Evolutionary conservation across 257 asterid genomes (phyloP).

Genomic region (Marsdenia floribunda): DNA sequence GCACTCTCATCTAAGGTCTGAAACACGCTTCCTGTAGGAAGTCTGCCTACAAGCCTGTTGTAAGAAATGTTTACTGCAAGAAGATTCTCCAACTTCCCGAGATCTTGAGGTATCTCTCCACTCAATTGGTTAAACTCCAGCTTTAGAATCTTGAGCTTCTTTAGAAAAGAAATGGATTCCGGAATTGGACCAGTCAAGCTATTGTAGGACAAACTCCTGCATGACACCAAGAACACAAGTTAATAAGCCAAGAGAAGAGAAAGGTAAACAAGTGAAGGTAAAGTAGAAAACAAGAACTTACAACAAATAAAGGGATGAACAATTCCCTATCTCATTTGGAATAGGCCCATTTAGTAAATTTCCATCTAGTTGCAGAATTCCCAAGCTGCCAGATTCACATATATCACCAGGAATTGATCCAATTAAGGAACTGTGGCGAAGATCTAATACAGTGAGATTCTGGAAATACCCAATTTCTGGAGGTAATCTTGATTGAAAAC

Average conservation of each 20-base stretch:
- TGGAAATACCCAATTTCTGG: constrained; percentile 70
- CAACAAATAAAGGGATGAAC: constrained; percentile 79
- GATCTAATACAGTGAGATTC: constrained; percentile 71
- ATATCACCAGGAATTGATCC: constrained; percentile 77
- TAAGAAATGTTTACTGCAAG: constrained; percentile 74
- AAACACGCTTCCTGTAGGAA: constrained; percentile 65
- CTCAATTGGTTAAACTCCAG: constrained; percentile 69
- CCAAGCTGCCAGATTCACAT: constrained; percentile 79
- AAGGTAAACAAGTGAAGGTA: background rate
- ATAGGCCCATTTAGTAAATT: constrained; percentile 65
- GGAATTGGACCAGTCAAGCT: constrained; percentile 69
- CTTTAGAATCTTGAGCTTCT: constrained; percentile 78
- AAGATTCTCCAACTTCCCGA: constrained; percentile 67
- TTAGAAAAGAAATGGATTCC: constrained; percentile 51
- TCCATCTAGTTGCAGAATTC: constrained; percentile 86
- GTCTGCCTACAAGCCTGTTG: constrained; percentile 77
- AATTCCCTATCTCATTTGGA: constrained; percentile 75
- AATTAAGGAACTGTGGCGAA: constrained; percentile 45
- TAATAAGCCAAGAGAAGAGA: background rate
- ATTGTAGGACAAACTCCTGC: constrained; percentile 93
- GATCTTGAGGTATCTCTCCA: constrained; percentile 87
- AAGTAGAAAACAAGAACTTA: constrained; percentile 34
- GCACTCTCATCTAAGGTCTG: constrained; percentile 68
- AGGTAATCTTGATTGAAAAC: constrained; percentile 62
- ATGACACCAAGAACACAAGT: background rate